phyloP scores from a whole-genome alignment of 2,329 filamentous ascomycete species.

The Rosellinia necatrix region DNA sequence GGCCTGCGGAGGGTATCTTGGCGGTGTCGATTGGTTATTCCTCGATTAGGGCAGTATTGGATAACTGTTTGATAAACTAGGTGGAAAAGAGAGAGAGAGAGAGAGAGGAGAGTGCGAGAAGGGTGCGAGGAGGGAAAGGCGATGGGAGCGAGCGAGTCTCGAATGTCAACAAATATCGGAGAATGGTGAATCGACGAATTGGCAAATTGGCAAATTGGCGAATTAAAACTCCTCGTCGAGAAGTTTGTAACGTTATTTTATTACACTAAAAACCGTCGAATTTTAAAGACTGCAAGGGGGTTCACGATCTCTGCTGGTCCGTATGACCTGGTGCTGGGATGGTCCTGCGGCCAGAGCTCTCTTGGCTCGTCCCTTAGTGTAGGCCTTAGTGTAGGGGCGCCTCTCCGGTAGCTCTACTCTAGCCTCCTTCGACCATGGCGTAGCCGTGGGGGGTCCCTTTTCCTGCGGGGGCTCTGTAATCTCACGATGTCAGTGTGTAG shows the following conservation, averaged over 20 bases:
- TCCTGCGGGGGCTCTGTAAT: constrained; percentile 19
- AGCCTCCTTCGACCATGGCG: background rate
- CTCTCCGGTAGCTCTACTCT: constrained; percentile 12
- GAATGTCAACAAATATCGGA: too few species aligned
- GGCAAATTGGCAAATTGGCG: background rate
- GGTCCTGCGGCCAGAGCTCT: constrained; percentile 23
- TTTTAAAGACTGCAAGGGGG: constrained; percentile 21
- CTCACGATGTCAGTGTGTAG: constrained; percentile 13
- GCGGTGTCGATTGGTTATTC: constrained; percentile 8
- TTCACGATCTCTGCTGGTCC: constrained; percentile 31
- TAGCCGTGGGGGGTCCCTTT: constrained; percentile 14
- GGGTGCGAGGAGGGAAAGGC: too few species aligned
- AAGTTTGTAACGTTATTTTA: too few species aligned
- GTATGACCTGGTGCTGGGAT: constrained; percentile 29
- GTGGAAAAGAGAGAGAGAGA: too few species aligned
- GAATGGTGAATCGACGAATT: background rate
- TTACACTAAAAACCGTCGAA: background rate
- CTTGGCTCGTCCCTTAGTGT: constrained; percentile 21
- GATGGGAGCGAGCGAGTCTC: too few species aligned
- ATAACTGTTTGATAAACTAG: too few species aligned
- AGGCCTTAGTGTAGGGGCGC: too few species aligned
- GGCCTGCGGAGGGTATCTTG: constrained; percentile 17
- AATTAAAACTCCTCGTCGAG: too few species aligned
- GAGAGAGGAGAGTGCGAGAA: too few species aligned
- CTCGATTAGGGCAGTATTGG: too few species aligned